Evolutionary conservation across 371 early-diverging fungal genomes (phyloP).

Genomic region (Mucor sp.): DNA sequence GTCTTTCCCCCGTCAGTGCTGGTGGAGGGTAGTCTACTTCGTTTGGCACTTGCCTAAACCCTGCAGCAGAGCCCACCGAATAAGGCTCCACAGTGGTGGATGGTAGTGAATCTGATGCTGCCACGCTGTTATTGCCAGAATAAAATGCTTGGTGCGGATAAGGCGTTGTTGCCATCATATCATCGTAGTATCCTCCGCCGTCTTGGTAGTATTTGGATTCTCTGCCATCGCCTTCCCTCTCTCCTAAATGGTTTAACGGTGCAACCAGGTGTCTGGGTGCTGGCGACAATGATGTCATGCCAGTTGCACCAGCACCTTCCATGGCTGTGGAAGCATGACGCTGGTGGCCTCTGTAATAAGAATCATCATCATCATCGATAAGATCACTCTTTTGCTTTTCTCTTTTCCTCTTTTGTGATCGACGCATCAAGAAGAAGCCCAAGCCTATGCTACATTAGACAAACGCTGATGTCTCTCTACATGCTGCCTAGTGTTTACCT

Average conservation of each 20-base stretch:
- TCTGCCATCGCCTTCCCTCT: slow-evolving; percentile 2
- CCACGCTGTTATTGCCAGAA: slow-evolving; percentile 7
- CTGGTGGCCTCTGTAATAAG: slow-evolving; percentile 1
- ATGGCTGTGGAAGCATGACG: not conserved
- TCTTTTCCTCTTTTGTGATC: slow-evolving; percentile 7
- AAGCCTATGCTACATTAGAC: not conserved
- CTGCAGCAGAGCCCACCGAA: not conserved
- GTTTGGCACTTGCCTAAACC: slow-evolving; percentile 18
- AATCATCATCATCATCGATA: slow-evolving; percentile 9
- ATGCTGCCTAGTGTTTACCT: too few relatives aligned
- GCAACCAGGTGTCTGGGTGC: slow-evolving; percentile 18
- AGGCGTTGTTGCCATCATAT: slow-evolving; percentile 38
- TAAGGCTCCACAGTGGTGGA: slow-evolving; percentile 5
- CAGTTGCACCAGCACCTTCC: not conserved
- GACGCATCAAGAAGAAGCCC: slow-evolving; percentile 8
- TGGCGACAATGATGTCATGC: slow-evolving; percentile 13
- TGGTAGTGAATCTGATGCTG: slow-evolving; percentile 15
- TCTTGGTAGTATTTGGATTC: slow-evolving; percentile 10
- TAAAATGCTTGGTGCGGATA: slow-evolving; percentile 12
- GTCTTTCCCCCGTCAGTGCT: slow-evolving; percentile 8
- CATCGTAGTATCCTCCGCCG: slow-evolving; percentile 9
- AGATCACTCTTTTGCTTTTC: not conserved
- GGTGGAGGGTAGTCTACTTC: slow-evolving; percentile 6
- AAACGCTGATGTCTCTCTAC: not conserved
- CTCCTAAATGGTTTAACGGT: not conserved